Percentiles rank a stretch among this genome's conserved stretches.
Evolutionary conservation across 257 asterid species (phyloP).

Genomic region (Ballota nigra): DNA sequence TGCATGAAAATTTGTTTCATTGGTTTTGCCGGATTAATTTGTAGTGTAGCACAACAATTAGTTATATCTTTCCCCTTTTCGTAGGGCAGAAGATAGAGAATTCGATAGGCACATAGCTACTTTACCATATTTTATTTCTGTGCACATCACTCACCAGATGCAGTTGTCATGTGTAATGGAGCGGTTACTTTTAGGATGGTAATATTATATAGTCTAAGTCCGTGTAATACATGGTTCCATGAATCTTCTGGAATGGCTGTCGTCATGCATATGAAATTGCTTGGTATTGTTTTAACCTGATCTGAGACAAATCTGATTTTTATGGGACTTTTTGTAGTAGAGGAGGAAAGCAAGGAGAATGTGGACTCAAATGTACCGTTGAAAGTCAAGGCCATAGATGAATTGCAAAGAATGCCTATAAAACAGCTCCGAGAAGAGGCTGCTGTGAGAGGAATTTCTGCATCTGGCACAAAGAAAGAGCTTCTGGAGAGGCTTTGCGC

Average conservation of each 20-base stretch:
- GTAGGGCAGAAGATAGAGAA: not conserved
- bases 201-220: not conserved
- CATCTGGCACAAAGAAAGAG: slow-evolving; percentile 61
- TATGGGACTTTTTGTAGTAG: slow-evolving; percentile 18
- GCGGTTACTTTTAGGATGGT: not conserved
- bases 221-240: not conserved
- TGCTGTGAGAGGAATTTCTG: slow-evolving; percentile 38
- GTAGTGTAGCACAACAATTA: not conserved
- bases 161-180: not conserved
- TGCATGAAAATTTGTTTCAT: not conserved
- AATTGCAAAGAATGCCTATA: slow-evolving; percentile 45
- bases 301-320: not conserved
- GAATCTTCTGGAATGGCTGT: not conserved
- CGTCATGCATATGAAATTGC: not conserved
- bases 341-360: slow-evolving; percentile 34
- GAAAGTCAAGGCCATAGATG: slow-evolving; percentile 40
- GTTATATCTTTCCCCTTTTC: not conserved
- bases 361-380: slow-evolving; percentile 28
- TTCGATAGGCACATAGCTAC: not conserved
- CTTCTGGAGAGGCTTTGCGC: slow-evolving; percentile 58
- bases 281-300: not conserved
- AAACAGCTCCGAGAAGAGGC: slow-evolving; percentile 75
- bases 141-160: not conserved
- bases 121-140: not conserved
- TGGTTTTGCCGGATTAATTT: no score